Conservation (phyloP, 2,329 filamentous ascomycete species). For the Trichocomaceae sp. region DNA sequence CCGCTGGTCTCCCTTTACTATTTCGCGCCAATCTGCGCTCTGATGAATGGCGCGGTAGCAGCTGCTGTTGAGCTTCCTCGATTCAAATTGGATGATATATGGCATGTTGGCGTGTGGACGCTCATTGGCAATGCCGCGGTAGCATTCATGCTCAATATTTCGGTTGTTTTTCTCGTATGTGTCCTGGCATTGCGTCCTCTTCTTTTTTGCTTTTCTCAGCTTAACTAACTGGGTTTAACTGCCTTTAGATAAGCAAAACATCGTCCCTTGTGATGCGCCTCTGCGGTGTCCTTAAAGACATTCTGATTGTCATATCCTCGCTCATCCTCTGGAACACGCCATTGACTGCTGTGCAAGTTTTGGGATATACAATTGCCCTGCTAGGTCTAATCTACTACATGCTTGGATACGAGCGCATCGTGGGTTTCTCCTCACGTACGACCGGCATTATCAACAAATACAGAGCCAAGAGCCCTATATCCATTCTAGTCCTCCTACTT, state of each 20-base stretch:
- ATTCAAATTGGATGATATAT: conserved; percentile 60
- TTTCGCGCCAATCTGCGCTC: conserved; percentile 75
- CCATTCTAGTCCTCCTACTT: conserved; percentile 64
- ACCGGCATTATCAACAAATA: conserved; percentile 83
- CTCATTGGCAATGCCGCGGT: conserved; percentile 66
- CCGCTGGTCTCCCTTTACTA: conserved; percentile 84
- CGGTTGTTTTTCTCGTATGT: conserved; percentile 74
- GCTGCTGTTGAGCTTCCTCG: conserved; percentile 59
- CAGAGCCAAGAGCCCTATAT: conserved; percentile 66
- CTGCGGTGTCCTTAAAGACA: conserved; percentile 80
- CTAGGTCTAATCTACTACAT: conserved; percentile 61
- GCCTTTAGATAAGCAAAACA: conserved; percentile 70
- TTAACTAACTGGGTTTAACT: background rate
- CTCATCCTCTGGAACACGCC: conserved; percentile 71
- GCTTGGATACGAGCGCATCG: conserved; percentile 55
- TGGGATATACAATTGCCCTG: conserved; percentile 70
- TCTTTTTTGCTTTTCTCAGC: background rate
- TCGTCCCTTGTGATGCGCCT: conserved; percentile 79
- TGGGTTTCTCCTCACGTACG: conserved; percentile 4
- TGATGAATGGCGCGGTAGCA: conserved; percentile 69
- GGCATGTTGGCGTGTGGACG: conserved; percentile 57
- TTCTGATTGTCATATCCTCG: conserved; percentile 68
- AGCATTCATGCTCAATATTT: conserved; percentile 73
- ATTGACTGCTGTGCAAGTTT: conserved; percentile 62
- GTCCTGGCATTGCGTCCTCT: background rate